These are phyloP conservation scores for Mesembryanthemum crystallinum DNA, from an alignment of 148 eudicot genomes.

Conservation along the genomic window DNA sequence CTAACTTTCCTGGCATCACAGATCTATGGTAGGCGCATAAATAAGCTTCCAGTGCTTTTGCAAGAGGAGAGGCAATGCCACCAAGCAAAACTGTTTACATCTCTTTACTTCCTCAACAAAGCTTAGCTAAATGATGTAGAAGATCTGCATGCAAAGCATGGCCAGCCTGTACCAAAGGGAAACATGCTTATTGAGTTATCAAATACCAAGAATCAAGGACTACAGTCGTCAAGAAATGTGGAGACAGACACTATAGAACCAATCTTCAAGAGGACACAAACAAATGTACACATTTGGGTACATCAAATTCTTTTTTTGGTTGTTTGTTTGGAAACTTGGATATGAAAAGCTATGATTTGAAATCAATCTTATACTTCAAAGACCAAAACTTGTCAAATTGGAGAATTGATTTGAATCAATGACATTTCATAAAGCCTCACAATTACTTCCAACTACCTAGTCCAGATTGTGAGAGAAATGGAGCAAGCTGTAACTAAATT, in stretches of 20 bases:
- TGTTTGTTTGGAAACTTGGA: neutral
- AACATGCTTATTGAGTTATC: slow-evolving; percentile 3
- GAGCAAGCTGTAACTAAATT: no score
- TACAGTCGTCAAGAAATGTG: neutral
- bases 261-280: neutral
- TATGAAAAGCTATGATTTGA: no score
- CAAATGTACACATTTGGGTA: neutral
- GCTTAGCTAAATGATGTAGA: slow-evolving; percentile 40
- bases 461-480: no score
- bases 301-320: neutral
- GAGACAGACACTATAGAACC: neutral
- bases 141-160: slow-evolving; percentile 81
- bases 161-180: slow-evolving; percentile 58
- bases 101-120: neutral
- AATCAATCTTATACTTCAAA: no score
- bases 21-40: no score
- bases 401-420: no score
- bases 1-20: no score
- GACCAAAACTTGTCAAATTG: no score
- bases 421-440: no score
- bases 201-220: slow-evolving; percentile 1
- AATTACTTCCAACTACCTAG: no score
- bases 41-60: no score
- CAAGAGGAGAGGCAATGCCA: no score
- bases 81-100: neutral